phyloP scores from a whole-genome alignment of 176 grass and related monocot genomes.

The Eleusine indica region DNA sequence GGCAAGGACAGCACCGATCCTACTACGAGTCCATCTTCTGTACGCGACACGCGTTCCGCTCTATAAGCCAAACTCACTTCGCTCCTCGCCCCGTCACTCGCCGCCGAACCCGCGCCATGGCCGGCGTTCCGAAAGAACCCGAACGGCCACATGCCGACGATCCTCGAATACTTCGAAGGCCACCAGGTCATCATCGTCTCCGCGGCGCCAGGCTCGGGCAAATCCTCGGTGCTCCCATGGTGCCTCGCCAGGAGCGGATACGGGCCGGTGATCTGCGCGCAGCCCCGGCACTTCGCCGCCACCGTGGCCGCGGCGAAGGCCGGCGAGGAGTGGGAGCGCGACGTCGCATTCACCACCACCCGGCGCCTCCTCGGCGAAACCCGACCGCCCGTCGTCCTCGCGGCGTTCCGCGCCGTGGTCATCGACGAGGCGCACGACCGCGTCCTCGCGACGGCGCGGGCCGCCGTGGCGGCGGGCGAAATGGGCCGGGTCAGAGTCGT shows the following conservation, averaged over 20 bases:
- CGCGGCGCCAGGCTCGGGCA: conserved; percentile 27
- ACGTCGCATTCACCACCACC: conserved; percentile 35
- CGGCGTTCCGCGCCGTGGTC: conserved; percentile 11
- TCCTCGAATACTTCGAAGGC: background rate
- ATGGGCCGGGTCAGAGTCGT: conserved; percentile 6
- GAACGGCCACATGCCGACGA: background rate
- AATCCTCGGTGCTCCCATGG: conserved; percentile 29
- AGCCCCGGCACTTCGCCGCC: conserved; percentile 30
- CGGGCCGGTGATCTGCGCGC: conserved; percentile 35
- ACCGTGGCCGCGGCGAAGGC: conserved; percentile 2
- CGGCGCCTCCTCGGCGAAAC: conserved; percentile 7
- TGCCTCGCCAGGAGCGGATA: conserved; percentile 2
- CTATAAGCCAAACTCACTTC: background rate
- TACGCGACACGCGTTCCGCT: background rate
- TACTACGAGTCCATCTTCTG: background rate
- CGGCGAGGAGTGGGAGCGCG: background rate
- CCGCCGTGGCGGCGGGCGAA: background rate
- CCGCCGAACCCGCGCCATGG: conserved; percentile 5
- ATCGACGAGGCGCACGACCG: conserved; percentile 42
- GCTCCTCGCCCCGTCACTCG: background rate
- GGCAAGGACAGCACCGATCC: background rate
- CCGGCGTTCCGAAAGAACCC: background rate
- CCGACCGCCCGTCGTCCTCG: background rate
- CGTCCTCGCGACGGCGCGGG: conserved; percentile 24
- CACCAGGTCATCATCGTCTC: conserved; percentile 22